These are phyloP conservation scores for Salix suchowensis DNA, from an alignment of 345 rosid species.

Conservation along the genomic window DNA sequence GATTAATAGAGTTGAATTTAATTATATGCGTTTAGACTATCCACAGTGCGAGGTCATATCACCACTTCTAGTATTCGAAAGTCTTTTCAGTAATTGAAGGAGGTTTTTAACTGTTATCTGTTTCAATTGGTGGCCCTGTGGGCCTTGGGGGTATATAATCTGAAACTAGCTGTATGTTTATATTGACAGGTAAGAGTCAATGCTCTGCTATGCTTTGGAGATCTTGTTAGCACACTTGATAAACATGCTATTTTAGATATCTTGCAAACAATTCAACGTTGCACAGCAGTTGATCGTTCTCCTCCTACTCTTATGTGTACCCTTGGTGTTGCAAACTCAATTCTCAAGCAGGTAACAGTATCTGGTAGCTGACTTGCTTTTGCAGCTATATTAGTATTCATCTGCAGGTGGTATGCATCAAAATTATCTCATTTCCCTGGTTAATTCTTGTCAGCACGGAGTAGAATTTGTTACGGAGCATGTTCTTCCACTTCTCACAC, in stretches of 20 bases:
- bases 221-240: slow-evolving; percentile 63
- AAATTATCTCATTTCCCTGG: slow-evolving; percentile 10
- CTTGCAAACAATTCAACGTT: slow-evolving; percentile 82
- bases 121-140: neutral
- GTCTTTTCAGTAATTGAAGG: neutral
- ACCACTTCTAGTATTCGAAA: neutral
- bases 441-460: slow-evolving; percentile 54
- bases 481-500: slow-evolving; percentile 74
- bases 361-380: neutral
- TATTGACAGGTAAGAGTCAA: slow-evolving; percentile 78
- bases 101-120: neutral
- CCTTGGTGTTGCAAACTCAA: slow-evolving; percentile 84
- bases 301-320: slow-evolving; percentile 98
- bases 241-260: slow-evolving; percentile 68
- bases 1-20: neutral
- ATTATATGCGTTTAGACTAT: neutral
- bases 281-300: slow-evolving; percentile 92
- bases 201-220: slow-evolving; percentile 87
- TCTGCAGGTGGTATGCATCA: neutral
- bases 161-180: slow-evolving; percentile 16
- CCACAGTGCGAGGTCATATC: neutral
- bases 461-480: slow-evolving; percentile 82
- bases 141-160: slow-evolving; percentile 1
- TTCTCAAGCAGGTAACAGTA: slow-evolving; percentile 66
- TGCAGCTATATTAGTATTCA: slow-evolving; percentile 3